Evolutionary conservation across 1,139 yeast genomes (phyloP), one percentile per base, ranked within the genome.

Genomic region (Nakaseomyces uthaithaninus): DNA sequence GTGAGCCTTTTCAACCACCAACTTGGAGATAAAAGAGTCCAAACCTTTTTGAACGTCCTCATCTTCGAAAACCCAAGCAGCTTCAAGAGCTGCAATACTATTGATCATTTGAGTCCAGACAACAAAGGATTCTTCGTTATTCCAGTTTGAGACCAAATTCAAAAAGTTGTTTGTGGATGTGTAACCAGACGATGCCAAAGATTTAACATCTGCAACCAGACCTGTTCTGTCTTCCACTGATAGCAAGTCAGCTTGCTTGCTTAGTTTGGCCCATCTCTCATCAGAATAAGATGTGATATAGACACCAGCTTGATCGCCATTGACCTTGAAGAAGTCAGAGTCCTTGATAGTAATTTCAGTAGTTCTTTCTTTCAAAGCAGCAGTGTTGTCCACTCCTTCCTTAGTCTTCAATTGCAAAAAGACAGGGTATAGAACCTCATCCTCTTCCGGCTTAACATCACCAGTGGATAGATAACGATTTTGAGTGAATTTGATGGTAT

Each of bases 151-250:
- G 38, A 83, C 73, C 54, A 84, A 73, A 47, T 71, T 69, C 49
- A 84, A 72, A 54, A 83, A 71, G 53, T 72, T 77, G 10, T 78
- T 68, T 22, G 93, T 79, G 42, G 79, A 68, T 45, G 80, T 75
- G 58, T 75, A 78, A 14, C 94, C 94, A 34, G 87, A 75, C 12
- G 78, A 65, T 3, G 91, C 74, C 51, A 84, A 71, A 8, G 89
- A 74, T 40, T 74, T 78, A 19, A 85, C 83, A 65, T 85, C 95
- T 19, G 93, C 86, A 37, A 85, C 84, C 50, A 85, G 74, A 42
- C 94, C 94, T 43, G 83, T 81, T 62, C 93, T 78, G 61, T 85
- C 95, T 60, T 82, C 89, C 39, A 80, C 85, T 6, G 89, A 72
- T 50, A 85, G 71, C 50, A 74, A 67, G 23, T 85, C 83, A 44